Evolutionary conservation across 805 yeast species (phyloP).

Genomic region (Limtongia smithiae): DNA sequence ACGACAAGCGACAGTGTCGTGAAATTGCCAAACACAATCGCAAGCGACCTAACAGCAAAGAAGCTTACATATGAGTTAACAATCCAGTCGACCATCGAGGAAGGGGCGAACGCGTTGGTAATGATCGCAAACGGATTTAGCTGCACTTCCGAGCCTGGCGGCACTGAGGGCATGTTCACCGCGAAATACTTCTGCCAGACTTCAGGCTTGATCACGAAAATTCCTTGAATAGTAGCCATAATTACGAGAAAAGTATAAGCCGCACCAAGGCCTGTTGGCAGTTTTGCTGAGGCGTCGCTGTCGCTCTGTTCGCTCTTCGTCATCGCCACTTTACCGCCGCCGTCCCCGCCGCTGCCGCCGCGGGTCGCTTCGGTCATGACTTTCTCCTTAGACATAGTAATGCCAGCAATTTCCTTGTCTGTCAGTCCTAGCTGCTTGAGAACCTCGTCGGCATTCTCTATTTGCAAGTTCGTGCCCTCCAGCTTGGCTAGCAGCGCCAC

Average conservation of each 20-base stretch:
- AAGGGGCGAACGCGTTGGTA: slow-evolving; percentile 14
- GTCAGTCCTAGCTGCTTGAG: neutral
- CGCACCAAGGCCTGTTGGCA: too few species aligned
- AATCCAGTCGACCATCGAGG: slow-evolving; percentile 6
- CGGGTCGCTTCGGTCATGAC: neutral
- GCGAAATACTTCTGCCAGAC: slow-evolving; percentile 3
- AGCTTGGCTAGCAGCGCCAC: neutral
- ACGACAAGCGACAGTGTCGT: slow-evolving; percentile 5
- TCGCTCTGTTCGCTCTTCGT: too few species aligned
- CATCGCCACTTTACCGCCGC: neutral
- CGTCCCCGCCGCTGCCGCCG: slow-evolving; percentile 9
- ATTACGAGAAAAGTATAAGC: too few species aligned
- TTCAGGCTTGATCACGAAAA: too few species aligned
- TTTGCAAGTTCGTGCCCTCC: neutral
- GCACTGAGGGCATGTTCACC: slow-evolving; percentile 1
- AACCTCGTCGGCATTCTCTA: neutral
- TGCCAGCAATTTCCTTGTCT: neutral
- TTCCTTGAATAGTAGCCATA: too few species aligned
- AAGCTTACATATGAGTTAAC: slow-evolving; percentile 14
- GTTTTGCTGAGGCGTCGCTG: too few species aligned
- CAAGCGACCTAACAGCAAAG: slow-evolving; percentile 12
- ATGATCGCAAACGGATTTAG: slow-evolving; percentile 6
- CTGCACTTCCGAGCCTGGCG: slow-evolving; percentile 1
- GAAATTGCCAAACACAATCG: slow-evolving; percentile 15
- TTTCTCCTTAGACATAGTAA: neutral